Base-by-base conservation (phyloP, 306 rosid genomes). In the Mucuna pruriens region DNA sequence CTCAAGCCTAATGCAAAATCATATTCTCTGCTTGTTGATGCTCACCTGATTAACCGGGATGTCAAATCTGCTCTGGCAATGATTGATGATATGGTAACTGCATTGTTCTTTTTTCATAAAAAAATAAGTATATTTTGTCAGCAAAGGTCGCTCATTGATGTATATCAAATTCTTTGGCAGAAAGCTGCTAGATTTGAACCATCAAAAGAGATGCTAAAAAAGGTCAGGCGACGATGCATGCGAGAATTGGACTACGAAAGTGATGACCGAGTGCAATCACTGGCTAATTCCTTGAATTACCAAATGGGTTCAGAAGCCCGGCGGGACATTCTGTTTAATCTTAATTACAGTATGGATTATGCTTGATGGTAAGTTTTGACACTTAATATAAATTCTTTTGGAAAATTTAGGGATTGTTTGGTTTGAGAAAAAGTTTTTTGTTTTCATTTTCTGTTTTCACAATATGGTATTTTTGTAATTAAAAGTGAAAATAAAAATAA, bases 31-130 rank as follows among this genome's bases (percentile, higher is more conserved):
- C 97, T 93, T 38, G 90, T 92, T 62, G 94, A 96, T 71, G 91
- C 98, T 68, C 99, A 93, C 87, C 87, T 96, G 71, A 84, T 90
- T 76, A 96, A 93, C 84, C 85, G 94, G 15, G 94, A 93, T 85
- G 91, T 82, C 49, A 96, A 90, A 87, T 86, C 94, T 64, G 91
- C 98, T 29, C 71, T 96, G 22, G 39, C 86, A 17, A 85, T 75
- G 39, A 76, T 96, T 58, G 89, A 88, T 62, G 88, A 90, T 67
- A 91, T 96, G 99, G 99, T 96, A 90, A 71, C 67, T 76, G 42
- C 44, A 11, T 26, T 40, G 4, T 77, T 63, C 15, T 10, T 33
- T 70, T 66, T 40, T 25, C 20, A 3, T 7, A 20, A 22, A 6
- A 34, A 31, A 71, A 2, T 19, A 19, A 34, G 22, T 68, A 65